Evolutionary conservation across 208 protist species (phyloP), one percentile per base, ranked within the genome.

Genomic region (Acanthamoeba triangularis): DNA sequence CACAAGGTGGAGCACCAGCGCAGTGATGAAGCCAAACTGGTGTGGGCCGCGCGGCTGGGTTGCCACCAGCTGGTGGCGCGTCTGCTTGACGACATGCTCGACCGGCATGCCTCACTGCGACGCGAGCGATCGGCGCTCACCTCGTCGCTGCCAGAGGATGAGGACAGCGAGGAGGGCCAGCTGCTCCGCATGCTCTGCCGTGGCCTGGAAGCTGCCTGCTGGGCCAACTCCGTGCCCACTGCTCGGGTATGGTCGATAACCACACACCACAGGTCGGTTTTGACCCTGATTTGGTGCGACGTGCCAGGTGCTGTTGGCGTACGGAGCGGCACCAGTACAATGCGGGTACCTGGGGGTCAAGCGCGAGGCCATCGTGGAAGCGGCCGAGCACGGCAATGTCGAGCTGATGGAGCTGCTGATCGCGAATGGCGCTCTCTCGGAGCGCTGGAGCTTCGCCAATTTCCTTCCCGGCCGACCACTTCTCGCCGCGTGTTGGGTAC

Each of bases 331-430:
- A 18, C 72, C 72, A 18, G 37, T 82, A 0, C 16, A 82, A 18
- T 82, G 72, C 37, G 72, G 72, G 16, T 82, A 82, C 72, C 33
- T 82, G 72, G 72, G 72, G 8, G 72, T 82, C 37, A 82, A 49
- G 35, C 72, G 72, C 18, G 72, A 82, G 37, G 72, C 72, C 20
- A 82, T 82, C 37, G 72, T 82, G 23, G 72, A 82, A 37, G 72
- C 72, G 0, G 72, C 37, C 30, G 72, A 82, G 41, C 30, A 82
- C 72, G 72, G 37, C 20, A 82, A 82, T 18, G 72, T 82, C 10
- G 72, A 82, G 72, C 37, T 82, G 35, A 82, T 82, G 72, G 72
- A 82, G 72, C 72, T 82, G 18, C 20, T 82, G 33, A 82, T 82
- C 41, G 25, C 37, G 23, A 11, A 82, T 18, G 72, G 72, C 25